Base-by-base conservation (phyloP, 148 eudicot genomes). In the Chenopodium album region DNA sequence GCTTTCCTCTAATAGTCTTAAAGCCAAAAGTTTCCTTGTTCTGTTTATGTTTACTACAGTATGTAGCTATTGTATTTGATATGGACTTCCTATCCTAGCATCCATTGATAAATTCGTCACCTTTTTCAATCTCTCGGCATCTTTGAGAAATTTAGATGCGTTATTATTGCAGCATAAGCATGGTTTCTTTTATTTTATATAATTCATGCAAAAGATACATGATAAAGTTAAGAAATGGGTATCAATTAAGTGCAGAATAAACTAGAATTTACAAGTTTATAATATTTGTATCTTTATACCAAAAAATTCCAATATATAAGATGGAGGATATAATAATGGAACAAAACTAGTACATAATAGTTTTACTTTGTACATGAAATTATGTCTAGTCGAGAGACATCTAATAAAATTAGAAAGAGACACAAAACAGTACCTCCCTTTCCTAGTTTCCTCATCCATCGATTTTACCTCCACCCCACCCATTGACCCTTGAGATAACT, bases 401-500 rank as follows among this genome's bases (percentile, higher is more conserved):
- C 20, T 56, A 16, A 56, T 56, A 56, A 56, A 56, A 56, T 16
- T 56, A 56, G 60, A 56, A 56, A 22, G 16, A 56, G 3, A 22
- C 16, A 72, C 23, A 29, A 76, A 29, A 47, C 74, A 72, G 4
- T 5, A 65, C 0, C 22, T 28, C n/a, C 7, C 11, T 71, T 14
- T 2, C 37, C 46, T 69, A 41, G 44, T 41, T 41, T 41, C 44
- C 44, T 41, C 44, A 41, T 41, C 44, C 44, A 41, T 67, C 41
- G 7, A 67, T 26, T 28, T 26, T 9, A 47, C 63, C 13, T 10
- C 34, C 7, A 41, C 7, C 28, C 67, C 54, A 32, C 76, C 69
- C 69, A 79, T 79, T 71, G 10, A 69, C 37, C 72, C 72, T 3
- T 32, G 41, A 56, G 66, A 69, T n/a, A 76, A 79, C 75, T 54